phyloP scores from a whole-genome alignment of 108 stramenopile species.

The Hondaea fermentalgiana region DNA sequence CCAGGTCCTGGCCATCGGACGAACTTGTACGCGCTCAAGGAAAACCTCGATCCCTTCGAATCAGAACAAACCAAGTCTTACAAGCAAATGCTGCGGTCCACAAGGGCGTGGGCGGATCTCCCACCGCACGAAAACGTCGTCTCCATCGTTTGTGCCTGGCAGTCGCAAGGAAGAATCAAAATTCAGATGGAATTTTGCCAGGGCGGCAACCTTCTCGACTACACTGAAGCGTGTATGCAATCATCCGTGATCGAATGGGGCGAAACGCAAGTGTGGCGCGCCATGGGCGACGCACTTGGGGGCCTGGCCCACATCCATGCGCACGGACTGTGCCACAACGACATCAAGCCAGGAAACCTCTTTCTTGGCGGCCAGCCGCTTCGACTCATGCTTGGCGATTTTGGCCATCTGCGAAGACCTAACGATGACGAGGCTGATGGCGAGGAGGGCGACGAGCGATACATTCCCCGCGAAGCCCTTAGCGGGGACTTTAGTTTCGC shows the following conservation, averaged over 20 bases:
- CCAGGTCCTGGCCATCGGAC: not conserved
- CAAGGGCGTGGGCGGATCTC: not conserved
- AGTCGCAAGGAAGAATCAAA: not conserved
- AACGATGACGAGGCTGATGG: not conserved
- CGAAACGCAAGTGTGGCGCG: not conserved
- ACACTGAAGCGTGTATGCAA: not conserved
- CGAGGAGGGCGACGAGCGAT: not conserved
- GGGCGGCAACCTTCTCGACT: not conserved
- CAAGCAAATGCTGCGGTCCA: not conserved
- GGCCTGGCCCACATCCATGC: not conserved
- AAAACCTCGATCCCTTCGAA: not conserved
- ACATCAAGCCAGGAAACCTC: conserved; percentile 6
- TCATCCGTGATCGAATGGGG: not conserved
- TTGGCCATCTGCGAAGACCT: not conserved
- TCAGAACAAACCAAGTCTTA: not conserved
- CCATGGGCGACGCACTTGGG: not conserved
- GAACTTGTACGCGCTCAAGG: not conserved
- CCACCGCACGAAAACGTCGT: not conserved
- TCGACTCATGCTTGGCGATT: not conserved
- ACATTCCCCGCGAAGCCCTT: not conserved
- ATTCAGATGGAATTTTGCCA: not conserved
- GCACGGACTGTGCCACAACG: not conserved
- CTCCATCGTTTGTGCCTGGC: not conserved
- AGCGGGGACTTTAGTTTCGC: not conserved
- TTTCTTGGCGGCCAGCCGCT: not conserved